Conservation (phyloP, 352 stramenopile species). For the Pelagophyceae sp. region DNA sequence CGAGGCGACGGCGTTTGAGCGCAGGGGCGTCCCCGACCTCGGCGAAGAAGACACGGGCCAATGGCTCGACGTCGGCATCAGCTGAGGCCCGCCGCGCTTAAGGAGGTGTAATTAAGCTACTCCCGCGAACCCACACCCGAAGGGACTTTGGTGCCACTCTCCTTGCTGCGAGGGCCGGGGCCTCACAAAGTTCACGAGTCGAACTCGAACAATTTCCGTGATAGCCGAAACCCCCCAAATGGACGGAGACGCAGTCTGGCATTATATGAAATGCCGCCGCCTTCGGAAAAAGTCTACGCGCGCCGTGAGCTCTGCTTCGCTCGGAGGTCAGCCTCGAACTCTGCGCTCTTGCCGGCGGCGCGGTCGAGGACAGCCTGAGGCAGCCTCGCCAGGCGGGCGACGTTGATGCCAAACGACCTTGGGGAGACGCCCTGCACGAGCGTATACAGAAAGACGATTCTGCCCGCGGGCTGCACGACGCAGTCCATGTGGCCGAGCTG, state of each 20-base stretch:
- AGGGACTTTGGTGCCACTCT: no score
- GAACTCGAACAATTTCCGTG: no score
- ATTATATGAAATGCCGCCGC: no score
- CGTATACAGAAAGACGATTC: conserved; percentile 98
- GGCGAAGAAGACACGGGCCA: background rate
- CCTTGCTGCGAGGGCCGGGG: no score
- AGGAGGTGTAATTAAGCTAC: no score
- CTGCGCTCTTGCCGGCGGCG: conserved; percentile 71
- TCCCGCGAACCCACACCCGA: no score
- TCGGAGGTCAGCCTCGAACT: conserved; percentile 62
- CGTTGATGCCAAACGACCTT: conserved; percentile 98
- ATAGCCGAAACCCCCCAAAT: no score
- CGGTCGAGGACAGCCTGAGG: conserved; percentile 83
- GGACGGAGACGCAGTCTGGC: no score
- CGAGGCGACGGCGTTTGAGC: background rate
- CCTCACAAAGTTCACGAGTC: no score
- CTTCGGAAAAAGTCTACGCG: no score
- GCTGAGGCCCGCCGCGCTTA: background rate
- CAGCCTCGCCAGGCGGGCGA: conserved; percentile 91
- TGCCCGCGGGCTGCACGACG: conserved; percentile 46
- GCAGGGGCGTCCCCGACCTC: background rate
- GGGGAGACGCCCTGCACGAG: conserved; percentile 86
- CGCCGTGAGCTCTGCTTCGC: no score
- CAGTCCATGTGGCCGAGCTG: conserved; percentile 78
- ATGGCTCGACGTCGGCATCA: conserved; percentile 9